Evolutionary conservation across 805 yeast species (phyloP).

Genomic region (Wickerhamomyces tratensis): DNA sequence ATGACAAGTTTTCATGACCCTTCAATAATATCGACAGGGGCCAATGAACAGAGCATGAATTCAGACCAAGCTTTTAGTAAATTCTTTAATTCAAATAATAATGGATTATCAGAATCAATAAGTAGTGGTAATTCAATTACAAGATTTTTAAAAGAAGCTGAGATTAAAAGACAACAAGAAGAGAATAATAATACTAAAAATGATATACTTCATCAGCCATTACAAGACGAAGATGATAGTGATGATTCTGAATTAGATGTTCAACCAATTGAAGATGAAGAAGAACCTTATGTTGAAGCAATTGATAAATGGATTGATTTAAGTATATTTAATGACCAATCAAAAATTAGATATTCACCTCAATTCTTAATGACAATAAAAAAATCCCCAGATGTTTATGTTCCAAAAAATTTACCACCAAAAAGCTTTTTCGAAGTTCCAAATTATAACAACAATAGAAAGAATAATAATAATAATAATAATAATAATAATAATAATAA

Average conservation of each 20-base stretch:
- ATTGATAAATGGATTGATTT: neutral
- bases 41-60: neutral
- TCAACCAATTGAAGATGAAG: neutral
- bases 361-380: conserved; percentile 1
- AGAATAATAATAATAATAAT: conserved; percentile 2
- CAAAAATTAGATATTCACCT: conserved; percentile 12
- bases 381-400: conserved; percentile 5
- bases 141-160: conserved; percentile 16
- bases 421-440: conserved; percentile 4
- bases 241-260: conserved; percentile 1
- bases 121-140: conserved; percentile 15
- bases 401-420: conserved; percentile 13
- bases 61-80: too few species aligned
- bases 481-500: conserved; percentile 3
- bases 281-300: neutral
- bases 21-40: conserved; percentile 8
- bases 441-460: conserved; percentile 5
- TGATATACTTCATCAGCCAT: neutral
- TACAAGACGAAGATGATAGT: neutral
- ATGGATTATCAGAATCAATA: neutral
- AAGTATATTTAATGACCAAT: conserved; percentile 2
- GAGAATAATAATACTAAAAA: conserved; percentile 5
- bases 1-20: conserved; percentile 13
- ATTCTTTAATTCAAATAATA: too few species aligned
- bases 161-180: conserved; percentile 14